phyloP scores from a whole-genome alignment of 352 stramenopile genomes.

The Phytopythium chamaehyphon region DNA sequence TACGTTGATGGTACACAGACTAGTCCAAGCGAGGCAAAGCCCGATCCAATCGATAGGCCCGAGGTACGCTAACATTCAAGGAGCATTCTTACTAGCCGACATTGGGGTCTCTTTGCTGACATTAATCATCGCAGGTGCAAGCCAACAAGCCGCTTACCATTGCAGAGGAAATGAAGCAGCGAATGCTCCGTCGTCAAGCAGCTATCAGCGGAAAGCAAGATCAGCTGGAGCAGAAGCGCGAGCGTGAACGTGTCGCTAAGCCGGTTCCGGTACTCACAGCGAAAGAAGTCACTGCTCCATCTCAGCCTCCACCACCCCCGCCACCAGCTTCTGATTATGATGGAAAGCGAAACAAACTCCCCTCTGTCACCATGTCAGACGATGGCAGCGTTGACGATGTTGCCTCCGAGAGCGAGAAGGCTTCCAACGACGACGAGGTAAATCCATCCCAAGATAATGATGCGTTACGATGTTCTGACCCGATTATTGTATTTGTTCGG shows the following conservation, averaged over 20 bases:
- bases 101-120: background rate
- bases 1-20: no score
- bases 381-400: constrained; percentile 61
- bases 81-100: no score
- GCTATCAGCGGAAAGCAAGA: constrained; percentile 85
- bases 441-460: background rate
- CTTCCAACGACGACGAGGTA: constrained; percentile 69
- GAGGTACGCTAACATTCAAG: constrained; percentile 11
- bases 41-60: constrained; percentile 25
- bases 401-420: constrained; percentile 43
- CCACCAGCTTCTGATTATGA: constrained; percentile 32
- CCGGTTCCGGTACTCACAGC: constrained; percentile 73
- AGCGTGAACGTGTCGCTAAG: constrained; percentile 67
- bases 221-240: constrained; percentile 71
- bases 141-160: constrained; percentile 62
- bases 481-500: constrained; percentile 4
- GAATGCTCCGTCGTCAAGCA: constrained; percentile 69
- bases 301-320: constrained; percentile 34
- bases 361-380: constrained; percentile 79
- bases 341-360: constrained; percentile 40
- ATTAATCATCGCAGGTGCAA: background rate
- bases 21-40: constrained; percentile 24
- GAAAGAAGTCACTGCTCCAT: constrained; percentile 62
- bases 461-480: background rate
- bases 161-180: constrained; percentile 78